Evolutionary conservation across 2,329 filamentous ascomycete genomes (phyloP).

Genomic region (Penicillium sp.): DNA sequence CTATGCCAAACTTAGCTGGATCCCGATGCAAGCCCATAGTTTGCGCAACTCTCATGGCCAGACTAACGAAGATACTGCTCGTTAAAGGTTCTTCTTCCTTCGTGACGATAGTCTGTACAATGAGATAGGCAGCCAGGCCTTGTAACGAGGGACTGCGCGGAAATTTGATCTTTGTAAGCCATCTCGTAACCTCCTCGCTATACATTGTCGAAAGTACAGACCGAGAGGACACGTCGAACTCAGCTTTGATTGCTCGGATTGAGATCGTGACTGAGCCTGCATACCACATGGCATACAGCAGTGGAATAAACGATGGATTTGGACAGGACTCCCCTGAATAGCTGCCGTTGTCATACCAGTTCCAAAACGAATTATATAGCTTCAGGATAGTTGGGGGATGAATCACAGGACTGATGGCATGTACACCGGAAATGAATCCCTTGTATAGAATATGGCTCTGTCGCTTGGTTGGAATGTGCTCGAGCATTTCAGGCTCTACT

Average conservation of each 20-base stretch:
- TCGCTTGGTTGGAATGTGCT: constrained; percentile 41
- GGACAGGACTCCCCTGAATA: constrained; percentile 38
- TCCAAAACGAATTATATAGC: constrained; percentile 45
- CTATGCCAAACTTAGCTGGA: constrained; percentile 47
- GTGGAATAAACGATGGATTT: constrained; percentile 43
- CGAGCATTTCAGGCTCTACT: constrained; percentile 41
- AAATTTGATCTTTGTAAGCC: constrained; percentile 44
- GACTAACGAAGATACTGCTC: constrained; percentile 48
- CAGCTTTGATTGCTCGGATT: constrained; percentile 39
- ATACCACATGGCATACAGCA: constrained; percentile 49
- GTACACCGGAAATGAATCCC: constrained; percentile 47
- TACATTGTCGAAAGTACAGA: constrained; percentile 38
- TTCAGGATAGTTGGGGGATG: constrained; percentile 43
- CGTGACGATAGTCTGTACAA: constrained; percentile 47
- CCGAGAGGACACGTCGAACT: constrained; percentile 38
- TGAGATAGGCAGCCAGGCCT: constrained; percentile 46
- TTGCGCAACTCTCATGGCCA: constrained; percentile 47
- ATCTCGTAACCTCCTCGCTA: constrained; percentile 44
- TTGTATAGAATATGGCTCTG: constrained; percentile 48
- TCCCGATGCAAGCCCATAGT: constrained; percentile 50
- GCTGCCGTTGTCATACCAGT: constrained; percentile 43
- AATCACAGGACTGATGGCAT: constrained; percentile 45
- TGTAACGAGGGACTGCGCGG: constrained; percentile 46
- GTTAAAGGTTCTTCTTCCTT: constrained; percentile 50
- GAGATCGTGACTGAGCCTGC: constrained; percentile 47